Evolutionary conservation across 495 filamentous ascomycete genomes (phyloP).

Genomic region (Podospora fimiseda): DNA sequence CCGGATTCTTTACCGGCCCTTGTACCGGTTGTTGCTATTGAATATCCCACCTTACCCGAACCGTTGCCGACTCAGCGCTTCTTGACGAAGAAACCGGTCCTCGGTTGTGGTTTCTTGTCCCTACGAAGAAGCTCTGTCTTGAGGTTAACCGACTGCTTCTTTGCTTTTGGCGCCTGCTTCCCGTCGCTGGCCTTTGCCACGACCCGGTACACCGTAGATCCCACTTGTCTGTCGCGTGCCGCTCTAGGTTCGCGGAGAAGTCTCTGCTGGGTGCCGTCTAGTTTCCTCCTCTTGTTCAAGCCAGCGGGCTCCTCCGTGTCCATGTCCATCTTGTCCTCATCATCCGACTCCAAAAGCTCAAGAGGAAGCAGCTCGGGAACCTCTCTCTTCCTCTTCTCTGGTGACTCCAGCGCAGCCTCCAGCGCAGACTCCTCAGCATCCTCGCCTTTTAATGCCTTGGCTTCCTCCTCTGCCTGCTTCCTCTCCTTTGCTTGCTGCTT

Average conservation of each 20-base stretch:
- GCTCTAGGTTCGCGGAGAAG: conserved; percentile 22
- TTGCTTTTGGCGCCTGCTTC: conserved; percentile 34
- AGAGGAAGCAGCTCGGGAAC: conserved; percentile 37
- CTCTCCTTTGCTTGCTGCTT: conserved; percentile 40
- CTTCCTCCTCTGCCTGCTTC: conserved; percentile 21
- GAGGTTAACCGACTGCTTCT: conserved; percentile 23
- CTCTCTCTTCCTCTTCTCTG: conserved; percentile 25
- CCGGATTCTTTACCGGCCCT: background rate
- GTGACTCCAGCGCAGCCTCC: conserved; percentile 13
- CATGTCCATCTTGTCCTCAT: conserved; percentile 26
- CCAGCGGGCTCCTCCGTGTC: conserved; percentile 12
- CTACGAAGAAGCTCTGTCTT: conserved; percentile 36
- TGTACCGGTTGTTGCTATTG: background rate
- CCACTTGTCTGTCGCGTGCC: conserved; percentile 32
- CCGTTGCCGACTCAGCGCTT: conserved; percentile 14
- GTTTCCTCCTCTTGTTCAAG: conserved; percentile 32
- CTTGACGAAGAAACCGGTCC: conserved; percentile 36
- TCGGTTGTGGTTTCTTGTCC: conserved; percentile 21
- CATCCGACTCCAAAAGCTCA: conserved; percentile 42
- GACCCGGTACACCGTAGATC: conserved; percentile 39
- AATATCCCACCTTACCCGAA: too few species aligned
- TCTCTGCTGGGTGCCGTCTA: conserved; percentile 20
- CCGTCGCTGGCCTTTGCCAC: conserved; percentile 23
- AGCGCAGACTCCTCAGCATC: conserved; percentile 15
- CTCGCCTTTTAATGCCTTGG: conserved; percentile 8